Evolutionary conservation across 2,329 filamentous ascomycete genomes (phyloP), one percentile per base, ranked within the genome.

Genomic region (Reticulascus tulasneorum): DNA sequence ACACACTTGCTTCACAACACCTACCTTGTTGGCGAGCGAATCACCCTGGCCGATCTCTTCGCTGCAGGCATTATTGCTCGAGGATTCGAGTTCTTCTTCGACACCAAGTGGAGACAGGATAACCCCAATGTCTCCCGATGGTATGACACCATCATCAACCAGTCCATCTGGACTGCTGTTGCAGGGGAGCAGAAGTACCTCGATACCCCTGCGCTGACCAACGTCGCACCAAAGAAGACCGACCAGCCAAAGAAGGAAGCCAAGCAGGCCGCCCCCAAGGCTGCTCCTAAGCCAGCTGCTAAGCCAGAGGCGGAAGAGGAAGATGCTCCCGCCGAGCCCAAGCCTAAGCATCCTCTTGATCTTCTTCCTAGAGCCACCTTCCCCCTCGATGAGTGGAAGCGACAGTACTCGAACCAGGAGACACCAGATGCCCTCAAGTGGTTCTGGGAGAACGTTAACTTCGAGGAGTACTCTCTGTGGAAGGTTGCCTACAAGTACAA

Each of bases 401-500:
- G 93, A 61, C 83, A 87, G 67, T 98, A 94, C 82, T 98, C 93
- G 58, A 98, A 98, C 82, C 79, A 84, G 64, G 88, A 96, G 48
- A 90, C 86, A 53, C 73, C 82, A 48, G 82, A 75, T 48, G 88
- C 91, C 55, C 74, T 97, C 57, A 90, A 91, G 66, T 97, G 86
- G 85, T 97, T 98, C 83, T 98, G 91, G 91, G 82, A 96, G 73
- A 88, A 94, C 67, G 79, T 81, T 69, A 91, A 93, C 61, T 83
- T 93, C 54, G 84, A 89, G 49, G 93, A 98, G 71, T 98, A 93
- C 80, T 94, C 89, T 38, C 71, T 98, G 66, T 98, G 89, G 88
- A 82, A 80, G 65, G 73, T 90, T 54, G 84, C 90, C 70, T 98
- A 95, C 83, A 96, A 95, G 83, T 98, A 98, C 79, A 94, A 96